Base-by-base conservation (phyloP, 306 rosid species). In the Alnus rubra region DNA sequence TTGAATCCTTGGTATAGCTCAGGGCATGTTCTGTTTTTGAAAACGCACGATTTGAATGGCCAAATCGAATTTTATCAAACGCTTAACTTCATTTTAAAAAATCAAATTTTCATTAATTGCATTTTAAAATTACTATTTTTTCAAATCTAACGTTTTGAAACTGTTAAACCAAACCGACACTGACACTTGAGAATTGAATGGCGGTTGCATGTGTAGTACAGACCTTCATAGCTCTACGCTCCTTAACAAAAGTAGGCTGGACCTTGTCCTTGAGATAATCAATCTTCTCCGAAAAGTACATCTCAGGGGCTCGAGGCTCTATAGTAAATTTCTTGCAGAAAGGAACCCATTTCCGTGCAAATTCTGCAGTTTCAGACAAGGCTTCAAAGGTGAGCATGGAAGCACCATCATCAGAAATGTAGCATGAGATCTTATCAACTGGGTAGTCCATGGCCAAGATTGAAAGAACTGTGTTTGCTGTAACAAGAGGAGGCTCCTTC, bases 171-270 rank as follows among this genome's bases (percentile, higher is more conserved):
- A 42, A 42, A 42, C 45, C 45, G 1, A 42, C 45, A 42, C 45
- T 4, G 4, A 23, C 18, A 75, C 18, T 54, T 63, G 15, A 73
- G 69, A 42, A 69, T 76, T 50, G 62, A 49, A 35, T 81, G 47
- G 71, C 73, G 44, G 9, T 44, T 23, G n/a, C n/a, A n/a, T n/a
- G 7, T 15, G 11, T 23, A 69, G 33, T 52, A 58, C 86, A 73
- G 55, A 94, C 97, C 98, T 94, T 94, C 98, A 94, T 94, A 3
- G 97, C 96, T 74, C 97, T 84, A 62, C 97, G 97, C 58, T 94
- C 98, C 86, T 94, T 94, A 4, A 92, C 98, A 72, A 94, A 94
- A 47, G 98, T 94, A n/a, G 98, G 97, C 72, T 94, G 98, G 54
- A 94, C 98, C 80, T 94, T 94, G 80, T 94, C 97, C 84, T 94